Evolutionary conservation across 495 filamentous ascomycete species (phyloP).

Genomic region (Bryoglossum gracile): DNA sequence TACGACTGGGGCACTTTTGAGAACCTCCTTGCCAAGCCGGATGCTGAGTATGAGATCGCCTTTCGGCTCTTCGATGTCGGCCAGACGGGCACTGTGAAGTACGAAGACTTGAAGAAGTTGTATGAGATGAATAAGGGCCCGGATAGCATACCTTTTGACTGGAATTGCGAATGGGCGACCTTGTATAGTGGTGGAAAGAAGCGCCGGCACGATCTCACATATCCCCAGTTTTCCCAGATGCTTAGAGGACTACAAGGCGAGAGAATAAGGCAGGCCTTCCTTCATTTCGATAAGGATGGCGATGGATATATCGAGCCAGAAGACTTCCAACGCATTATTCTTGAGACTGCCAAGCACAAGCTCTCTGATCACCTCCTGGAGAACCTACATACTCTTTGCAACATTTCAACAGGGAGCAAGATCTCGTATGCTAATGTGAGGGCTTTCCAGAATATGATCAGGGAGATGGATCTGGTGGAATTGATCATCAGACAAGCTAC

Average conservation of each 20-base stretch:
- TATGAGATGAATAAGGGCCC: slow-evolving; percentile 78
- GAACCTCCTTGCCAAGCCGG: slow-evolving; percentile 86
- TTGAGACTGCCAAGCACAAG: slow-evolving; percentile 91
- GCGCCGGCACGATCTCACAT: slow-evolving; percentile 81
- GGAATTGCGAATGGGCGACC: slow-evolving; percentile 95
- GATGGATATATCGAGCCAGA: slow-evolving; percentile 97
- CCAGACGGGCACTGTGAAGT: slow-evolving; percentile 74
- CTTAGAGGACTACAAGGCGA: slow-evolving; percentile 92
- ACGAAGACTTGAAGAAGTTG: slow-evolving; percentile 71
- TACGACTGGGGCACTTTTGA: slow-evolving; percentile 89
- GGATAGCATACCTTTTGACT: slow-evolving; percentile 85
- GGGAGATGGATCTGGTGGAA: slow-evolving; percentile 96
- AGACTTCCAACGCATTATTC: slow-evolving; percentile 93
- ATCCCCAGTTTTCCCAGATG: slow-evolving; percentile 98
- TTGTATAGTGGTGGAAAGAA: slow-evolving; percentile 84
- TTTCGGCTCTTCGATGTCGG: slow-evolving; percentile 91
- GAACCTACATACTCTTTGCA: slow-evolving; percentile 88
- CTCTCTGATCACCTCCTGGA: slow-evolving; percentile 94
- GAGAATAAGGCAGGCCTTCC: slow-evolving; percentile 90
- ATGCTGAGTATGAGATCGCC: slow-evolving; percentile 97
- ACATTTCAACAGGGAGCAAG: slow-evolving; percentile 84
- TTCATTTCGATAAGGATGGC: slow-evolving; percentile 81
- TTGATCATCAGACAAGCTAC: slow-evolving; percentile 81
- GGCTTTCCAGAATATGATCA: slow-evolving; percentile 93
- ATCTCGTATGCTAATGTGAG: slow-evolving; percentile 96